These are phyloP conservation scores for Lathyrus tuberosus DNA, from an alignment of 306 rosid species.

Conservation along the genomic window DNA sequence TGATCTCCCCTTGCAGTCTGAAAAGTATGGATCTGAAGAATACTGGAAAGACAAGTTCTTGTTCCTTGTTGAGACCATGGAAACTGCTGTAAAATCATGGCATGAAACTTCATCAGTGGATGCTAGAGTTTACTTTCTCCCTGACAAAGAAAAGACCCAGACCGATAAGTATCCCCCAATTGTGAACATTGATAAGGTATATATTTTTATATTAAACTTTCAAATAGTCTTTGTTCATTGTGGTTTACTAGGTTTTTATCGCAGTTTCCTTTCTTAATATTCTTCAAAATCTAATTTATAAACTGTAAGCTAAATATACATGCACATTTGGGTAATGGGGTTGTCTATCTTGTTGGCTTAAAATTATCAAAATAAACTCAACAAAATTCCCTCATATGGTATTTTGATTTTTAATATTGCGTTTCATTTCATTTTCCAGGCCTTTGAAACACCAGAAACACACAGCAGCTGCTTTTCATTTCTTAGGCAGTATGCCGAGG, in stretches of 20 bases:
- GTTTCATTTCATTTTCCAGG: slow-evolving; percentile 56
- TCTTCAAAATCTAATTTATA: slow-evolving; percentile 4
- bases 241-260: slow-evolving; percentile 20
- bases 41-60: slow-evolving; percentile 67
- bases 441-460: slow-evolving; percentile 93
- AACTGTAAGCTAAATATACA: slow-evolving; percentile 11
- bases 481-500: slow-evolving; percentile 96
- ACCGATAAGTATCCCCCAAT: slow-evolving; percentile 83
- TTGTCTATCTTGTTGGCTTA: slow-evolving; percentile 27
- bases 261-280: slow-evolving; percentile 1
- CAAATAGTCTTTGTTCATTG: slow-evolving; percentile 16
- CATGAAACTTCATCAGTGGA: slow-evolving; percentile 86
- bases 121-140: slow-evolving; percentile 86
- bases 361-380: slow-evolving; percentile 11
- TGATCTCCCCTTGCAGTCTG: slow-evolving; percentile 66
- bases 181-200: slow-evolving; percentile 95
- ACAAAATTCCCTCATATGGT: slow-evolving; percentile 20
- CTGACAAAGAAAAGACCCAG: slow-evolving; percentile 78
- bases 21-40: slow-evolving; percentile 77
- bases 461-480: slow-evolving; percentile 75
- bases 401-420: slow-evolving; percentile 27
- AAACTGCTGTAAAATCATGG: slow-evolving; percentile 88
- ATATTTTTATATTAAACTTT: slow-evolving; percentile 28
- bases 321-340: slow-evolving; percentile 33
- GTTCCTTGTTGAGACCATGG: slow-evolving; percentile 93